These are phyloP conservation scores for Rhizopus stolonifer DNA, from an alignment of 371 early-diverging fungal species.

Conservation along the genomic window DNA sequence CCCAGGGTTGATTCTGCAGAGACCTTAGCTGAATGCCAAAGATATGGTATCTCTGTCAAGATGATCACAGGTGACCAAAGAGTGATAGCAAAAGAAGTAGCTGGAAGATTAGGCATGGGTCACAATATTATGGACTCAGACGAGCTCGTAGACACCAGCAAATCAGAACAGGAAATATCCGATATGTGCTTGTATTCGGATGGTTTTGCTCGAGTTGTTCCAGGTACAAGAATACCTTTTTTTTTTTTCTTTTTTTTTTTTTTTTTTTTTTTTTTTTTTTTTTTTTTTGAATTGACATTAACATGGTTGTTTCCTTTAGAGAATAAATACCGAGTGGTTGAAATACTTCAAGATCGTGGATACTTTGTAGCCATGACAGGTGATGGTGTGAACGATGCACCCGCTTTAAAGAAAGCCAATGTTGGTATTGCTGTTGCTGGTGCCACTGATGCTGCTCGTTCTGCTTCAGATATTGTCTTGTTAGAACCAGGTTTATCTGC, in stretches of 20 bases:
- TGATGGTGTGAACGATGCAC: conserved; percentile 91
- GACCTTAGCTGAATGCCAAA: conserved; percentile 76
- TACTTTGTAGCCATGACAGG: conserved; percentile 73
- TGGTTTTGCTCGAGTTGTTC: conserved; percentile 83
- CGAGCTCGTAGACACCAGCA: conserved; percentile 61
- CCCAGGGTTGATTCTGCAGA: conserved; percentile 72
- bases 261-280: conserved; percentile 73
- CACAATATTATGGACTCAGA: conserved; percentile 59
- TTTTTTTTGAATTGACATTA: too few species aligned
- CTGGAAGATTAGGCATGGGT: conserved; percentile 64
- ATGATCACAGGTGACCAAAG: conserved; percentile 93
- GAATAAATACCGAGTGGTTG: conserved; percentile 66
- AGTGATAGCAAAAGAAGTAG: conserved; percentile 81
- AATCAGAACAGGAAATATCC: conserved; percentile 66
- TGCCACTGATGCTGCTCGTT: conserved; percentile 91
- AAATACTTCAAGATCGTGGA: conserved; percentile 50
- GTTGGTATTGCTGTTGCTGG: conserved; percentile 74
- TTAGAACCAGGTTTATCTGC: conserved; percentile 86
- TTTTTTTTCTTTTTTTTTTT: conserved; percentile 67
- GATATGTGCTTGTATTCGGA: conserved; percentile 72
- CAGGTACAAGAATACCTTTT: conserved; percentile 49
- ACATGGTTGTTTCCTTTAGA: too few species aligned
- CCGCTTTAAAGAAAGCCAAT: conserved; percentile 68
- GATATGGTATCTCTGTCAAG: conserved; percentile 82
- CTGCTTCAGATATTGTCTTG: conserved; percentile 92